Base-by-base conservation (phyloP, 805 yeast genomes). In the Metschnikowia noctiluminum region DNA sequence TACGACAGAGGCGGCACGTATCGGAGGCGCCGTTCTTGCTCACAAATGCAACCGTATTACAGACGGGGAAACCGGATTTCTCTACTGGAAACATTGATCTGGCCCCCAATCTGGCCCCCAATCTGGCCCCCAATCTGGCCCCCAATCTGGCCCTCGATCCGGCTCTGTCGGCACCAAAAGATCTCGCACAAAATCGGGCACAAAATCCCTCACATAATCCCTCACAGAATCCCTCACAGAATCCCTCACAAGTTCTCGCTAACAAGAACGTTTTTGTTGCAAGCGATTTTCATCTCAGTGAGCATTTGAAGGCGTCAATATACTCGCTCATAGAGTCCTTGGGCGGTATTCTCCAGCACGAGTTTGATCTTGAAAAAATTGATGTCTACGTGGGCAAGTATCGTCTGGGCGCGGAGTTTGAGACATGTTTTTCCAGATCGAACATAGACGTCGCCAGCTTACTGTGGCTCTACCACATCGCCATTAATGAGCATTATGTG, bases 401-500 rank as follows among this genome's bases (percentile, higher is more conserved):
- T 59, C 66, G 91, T 12, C 69, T 69, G 1, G 92, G 92, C 0
- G 69, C 68, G 1, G 79, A 78, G 16, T 88, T 80, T 59, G 48
- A 59, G 11, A 82, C 89, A 1, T 64, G 74, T 38, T 60, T 64
- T 30, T 60, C 65, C 7, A 63, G 70, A 1, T 45, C 76, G 30
- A 61, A 69, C 7, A 78, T 83, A 4, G 52, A 48, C 7, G 67
- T 71, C 6, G 96, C 92, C 0, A 88, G 83, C 57, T 58, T 88
- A 14, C 73, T 76, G 35, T 91, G 97, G 97, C 62, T 92, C 1
- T 86, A 82, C 58, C 77, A 81, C 68, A 76, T 88, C 76, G 64
- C 86, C 45, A 74, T 80, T 28, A 73, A 78, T 47, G 68, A 75
- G 16, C 62, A 68, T 37, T 85, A 86, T 81, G 69, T 75, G 1